Evolutionary conservation across 495 filamentous ascomycete species (phyloP).

Genomic region (Ramalina peruviana): DNA sequence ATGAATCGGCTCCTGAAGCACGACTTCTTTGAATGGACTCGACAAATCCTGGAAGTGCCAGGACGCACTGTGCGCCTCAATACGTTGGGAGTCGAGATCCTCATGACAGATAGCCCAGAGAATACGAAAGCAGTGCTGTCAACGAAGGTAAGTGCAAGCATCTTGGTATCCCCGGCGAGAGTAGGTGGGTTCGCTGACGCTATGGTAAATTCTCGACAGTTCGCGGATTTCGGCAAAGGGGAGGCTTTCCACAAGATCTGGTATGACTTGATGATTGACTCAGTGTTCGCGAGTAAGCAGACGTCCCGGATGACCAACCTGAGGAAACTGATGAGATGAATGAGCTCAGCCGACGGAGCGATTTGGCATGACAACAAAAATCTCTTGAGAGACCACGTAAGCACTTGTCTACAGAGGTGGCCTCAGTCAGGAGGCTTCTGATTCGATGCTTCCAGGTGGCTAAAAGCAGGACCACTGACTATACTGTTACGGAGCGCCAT

Average conservation of each 20-base stretch:
- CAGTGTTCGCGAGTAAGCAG: not conserved
- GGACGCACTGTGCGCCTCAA: not conserved
- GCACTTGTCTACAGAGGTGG: not conserved
- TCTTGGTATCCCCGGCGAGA: not conserved
- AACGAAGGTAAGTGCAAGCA: not conserved
- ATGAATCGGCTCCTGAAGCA: not conserved
- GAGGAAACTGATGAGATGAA: too few species aligned
- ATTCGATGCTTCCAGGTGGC: not conserved
- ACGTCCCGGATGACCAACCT: too few species aligned
- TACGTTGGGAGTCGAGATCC: not conserved
- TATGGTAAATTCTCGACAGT: not conserved
- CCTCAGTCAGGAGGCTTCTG: not conserved
- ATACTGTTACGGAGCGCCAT: not conserved
- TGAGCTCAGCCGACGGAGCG: not conserved
- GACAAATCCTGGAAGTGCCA: not conserved
- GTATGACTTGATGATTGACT: not conserved
- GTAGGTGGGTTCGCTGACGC: not conserved
- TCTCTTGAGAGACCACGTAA: not conserved
- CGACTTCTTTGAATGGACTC: conserved; percentile 1
- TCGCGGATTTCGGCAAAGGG: not conserved
- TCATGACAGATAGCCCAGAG: not conserved
- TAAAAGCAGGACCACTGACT: not conserved
- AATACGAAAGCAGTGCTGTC: not conserved
- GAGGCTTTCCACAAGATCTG: not conserved
- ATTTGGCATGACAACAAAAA: not conserved